These are phyloP conservation scores for Auriscalpium orientale DNA, from an alignment of 768 basidiomycete genomes.

Conservation along the genomic window DNA sequence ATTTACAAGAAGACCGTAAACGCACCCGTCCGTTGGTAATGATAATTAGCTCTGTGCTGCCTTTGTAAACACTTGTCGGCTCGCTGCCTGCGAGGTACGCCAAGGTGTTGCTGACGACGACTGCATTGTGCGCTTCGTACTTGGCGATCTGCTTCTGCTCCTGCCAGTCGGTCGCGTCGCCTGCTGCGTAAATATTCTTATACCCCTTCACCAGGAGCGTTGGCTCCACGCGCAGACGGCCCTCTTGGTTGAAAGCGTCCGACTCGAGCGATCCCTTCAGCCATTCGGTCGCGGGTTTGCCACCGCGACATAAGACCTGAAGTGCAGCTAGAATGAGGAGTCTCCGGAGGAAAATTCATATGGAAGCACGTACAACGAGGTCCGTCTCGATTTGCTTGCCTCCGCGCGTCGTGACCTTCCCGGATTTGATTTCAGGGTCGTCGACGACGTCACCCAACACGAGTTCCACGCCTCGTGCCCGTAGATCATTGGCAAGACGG, in stretches of 20 bases:
- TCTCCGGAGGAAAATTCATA: not conserved
- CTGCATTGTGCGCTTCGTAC: conserved; percentile 30
- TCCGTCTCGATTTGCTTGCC: conserved; percentile 39
- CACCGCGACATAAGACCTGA: conserved; percentile 24
- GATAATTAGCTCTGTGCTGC: conserved; percentile 41
- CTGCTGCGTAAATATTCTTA: conserved; percentile 53
- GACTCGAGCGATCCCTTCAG: conserved; percentile 34
- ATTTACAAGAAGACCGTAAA: not conserved
- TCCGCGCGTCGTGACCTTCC: conserved; percentile 20
- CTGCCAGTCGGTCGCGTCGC: conserved; percentile 55
- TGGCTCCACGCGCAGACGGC: conserved; percentile 44
- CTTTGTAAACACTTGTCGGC: conserved; percentile 37
- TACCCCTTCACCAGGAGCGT: conserved; percentile 49
- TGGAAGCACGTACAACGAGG: conserved; percentile 40
- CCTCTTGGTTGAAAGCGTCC: conserved; percentile 24
- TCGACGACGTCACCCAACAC: conserved; percentile 15
- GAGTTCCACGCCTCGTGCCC: conserved; percentile 7
- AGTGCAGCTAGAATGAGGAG: not conserved
- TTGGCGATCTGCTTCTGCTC: conserved; percentile 60
- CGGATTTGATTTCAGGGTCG: conserved; percentile 13
- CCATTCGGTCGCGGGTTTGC: conserved; percentile 46
- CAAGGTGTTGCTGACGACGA: conserved; percentile 45
- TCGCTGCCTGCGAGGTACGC: conserved; percentile 31
- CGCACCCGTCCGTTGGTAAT: conserved; percentile 14
- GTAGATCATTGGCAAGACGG: not conserved